Base-by-base conservation (phyloP, 1,284 basidiomycete species). In the Porodaedalea pini region DNA sequence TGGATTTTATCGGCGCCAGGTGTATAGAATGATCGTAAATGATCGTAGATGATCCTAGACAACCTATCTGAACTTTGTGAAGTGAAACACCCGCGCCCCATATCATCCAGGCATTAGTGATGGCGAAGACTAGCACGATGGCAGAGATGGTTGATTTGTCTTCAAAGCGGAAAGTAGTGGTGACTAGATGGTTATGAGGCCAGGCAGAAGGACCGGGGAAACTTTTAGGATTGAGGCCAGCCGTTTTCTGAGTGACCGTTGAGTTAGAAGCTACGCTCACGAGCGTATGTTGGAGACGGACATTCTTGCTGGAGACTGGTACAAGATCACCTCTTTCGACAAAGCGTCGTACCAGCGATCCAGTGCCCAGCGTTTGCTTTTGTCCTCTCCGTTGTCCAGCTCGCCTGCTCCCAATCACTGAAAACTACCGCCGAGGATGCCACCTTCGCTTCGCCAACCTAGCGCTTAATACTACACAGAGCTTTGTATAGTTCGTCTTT, bases 301-400 rank as follows among this genome's bases (percentile, higher is more conserved):
- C 81, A 63, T 61, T 92, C 93, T 85, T 92, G 70, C 85, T 87
- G 0, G 90, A 88, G 2, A 88, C 65, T 2, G 93, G 92, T 2
- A 96, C 85, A 4, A 95, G 72, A 6, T 76, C 80, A 13, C 82
- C 90, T 66, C 77, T 82, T 60, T 78, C 54, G 86, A 67, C 49
- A 89, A 75, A 4, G 67, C 78, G 48, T 85, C 84, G 58, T 82
- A 85, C 0, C 94, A 70, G n/a, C 75, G 70, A 43, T 90, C 87
- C 47, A 92, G 69, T 3, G 83, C 85, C 81, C 82, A 85, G 29
- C 67, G 67, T 62, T 86, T 86, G 58, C 68, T 69, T 15, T 68
- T 65, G 40, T 71, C 64, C 27, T 69, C 67, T n/a, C 65, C 63
- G 37, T 70, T 68, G 11, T 68, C 63, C 55, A 57, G 65, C 51